Evolutionary conservation across 495 filamentous ascomycete genomes (phyloP).

Genomic region (Emericellopsis terricola): DNA sequence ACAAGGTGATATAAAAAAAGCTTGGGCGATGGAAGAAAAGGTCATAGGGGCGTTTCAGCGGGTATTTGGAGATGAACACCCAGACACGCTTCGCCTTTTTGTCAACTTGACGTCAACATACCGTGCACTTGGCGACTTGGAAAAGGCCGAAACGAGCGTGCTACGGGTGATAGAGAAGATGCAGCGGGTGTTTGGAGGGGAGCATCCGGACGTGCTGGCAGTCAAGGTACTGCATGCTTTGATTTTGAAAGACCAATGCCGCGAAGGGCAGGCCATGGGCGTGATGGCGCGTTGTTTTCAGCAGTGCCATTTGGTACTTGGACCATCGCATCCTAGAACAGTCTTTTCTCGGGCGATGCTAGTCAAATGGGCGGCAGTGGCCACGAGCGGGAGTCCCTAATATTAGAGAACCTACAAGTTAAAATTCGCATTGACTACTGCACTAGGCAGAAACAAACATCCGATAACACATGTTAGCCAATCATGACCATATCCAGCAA

Average conservation of each 20-base stretch:
- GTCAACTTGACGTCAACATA: conserved; percentile 2
- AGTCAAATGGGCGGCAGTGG: not conserved
- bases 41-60: conserved; percentile 5
- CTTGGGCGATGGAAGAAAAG: conserved; percentile 14
- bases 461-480: too few relatives aligned
- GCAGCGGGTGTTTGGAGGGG: not conserved
- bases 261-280: not conserved
- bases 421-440: too few relatives aligned
- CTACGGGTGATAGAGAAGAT: not conserved
- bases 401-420: too few relatives aligned
- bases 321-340: conserved; percentile 3
- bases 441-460: too few relatives aligned
- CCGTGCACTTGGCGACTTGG: not conserved
- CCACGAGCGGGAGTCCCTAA: too few relatives aligned
- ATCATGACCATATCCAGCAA: too few relatives aligned
- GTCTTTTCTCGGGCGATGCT: not conserved
- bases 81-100: not conserved
- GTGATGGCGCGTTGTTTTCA: conserved; percentile 5
- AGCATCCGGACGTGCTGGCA: conserved; percentile 2
- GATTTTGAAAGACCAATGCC: not conserved
- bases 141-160: not conserved
- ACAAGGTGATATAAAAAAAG: too few relatives aligned
- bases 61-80: not conserved
- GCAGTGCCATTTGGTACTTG: conserved; percentile 3
- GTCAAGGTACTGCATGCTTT: not conserved